Evolutionary conservation across 1,139 yeast species (phyloP).

Genomic region (Protomyces lactucae-debilis): DNA sequence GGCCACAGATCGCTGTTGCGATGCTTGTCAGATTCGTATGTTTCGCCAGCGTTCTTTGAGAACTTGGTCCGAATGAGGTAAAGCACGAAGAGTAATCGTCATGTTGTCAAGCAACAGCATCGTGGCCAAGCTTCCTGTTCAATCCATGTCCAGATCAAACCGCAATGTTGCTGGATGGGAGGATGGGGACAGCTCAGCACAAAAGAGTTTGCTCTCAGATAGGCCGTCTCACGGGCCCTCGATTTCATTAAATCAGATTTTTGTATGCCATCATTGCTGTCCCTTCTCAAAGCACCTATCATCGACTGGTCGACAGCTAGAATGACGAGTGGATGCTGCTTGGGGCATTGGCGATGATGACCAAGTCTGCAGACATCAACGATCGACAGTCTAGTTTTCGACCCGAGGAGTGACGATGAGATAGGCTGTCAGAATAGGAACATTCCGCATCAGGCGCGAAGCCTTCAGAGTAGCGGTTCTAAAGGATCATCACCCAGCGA

Average conservation of each 20-base stretch:
- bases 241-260: constrained; percentile 1
- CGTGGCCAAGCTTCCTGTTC: background rate
- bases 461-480: constrained; percentile 3
- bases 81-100: background rate
- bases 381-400: too few species aligned
- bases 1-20: background rate
- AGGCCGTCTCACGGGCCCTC: constrained; percentile 2
- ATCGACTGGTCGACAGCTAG: too few species aligned
- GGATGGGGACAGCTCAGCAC: background rate
- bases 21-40: background rate
- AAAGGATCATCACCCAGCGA: background rate
- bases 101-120: background rate
- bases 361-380: too few species aligned
- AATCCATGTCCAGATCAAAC: background rate
- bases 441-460: background rate
- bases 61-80: background rate
- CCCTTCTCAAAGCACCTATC: background rate
- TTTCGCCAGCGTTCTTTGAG: background rate
- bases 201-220: background rate
- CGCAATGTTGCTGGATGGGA: background rate
- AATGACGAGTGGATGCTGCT: too few species aligned
- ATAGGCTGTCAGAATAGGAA: background rate
- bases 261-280: constrained; percentile 2
- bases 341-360: too few species aligned
- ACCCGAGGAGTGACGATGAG: too few species aligned